Base-by-base conservation (phyloP, 495 filamentous ascomycete species). In the Trichoderma gamsii region DNA sequence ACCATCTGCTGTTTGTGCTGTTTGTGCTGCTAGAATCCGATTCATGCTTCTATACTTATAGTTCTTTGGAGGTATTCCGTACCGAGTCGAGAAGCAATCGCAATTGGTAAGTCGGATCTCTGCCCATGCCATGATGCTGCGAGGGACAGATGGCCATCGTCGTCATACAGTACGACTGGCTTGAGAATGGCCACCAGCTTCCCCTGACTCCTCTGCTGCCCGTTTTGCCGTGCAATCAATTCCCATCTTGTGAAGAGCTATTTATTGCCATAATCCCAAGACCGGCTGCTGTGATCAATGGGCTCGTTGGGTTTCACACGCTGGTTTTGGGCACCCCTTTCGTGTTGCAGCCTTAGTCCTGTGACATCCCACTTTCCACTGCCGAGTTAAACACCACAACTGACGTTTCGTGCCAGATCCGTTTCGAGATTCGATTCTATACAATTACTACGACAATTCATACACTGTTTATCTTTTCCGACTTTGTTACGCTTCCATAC, bases 291-390 rank as follows among this genome's bases (percentile, higher is more conserved):
- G 56, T 23, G 12, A 29, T 61, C 7, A 61, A 61, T 32, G 23
- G 23, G 56, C 56, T 29, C 3, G 8, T 61, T 61, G 56, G 8
- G 27, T 61, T 32, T 61, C 25, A 16, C 13, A 15, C 15, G 44
- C 44, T n/a, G 44, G 56, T 23, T 29, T 61, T 25, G 16, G 56
- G 56, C 44, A n/a, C n/a, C 27, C 56, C 49, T 25, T 61, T 32
- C 15, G 56, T 61, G 56, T 61, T 61, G 56, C 56, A 61, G 56
- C 56, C 27, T 61, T 18, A 18, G 56, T 61, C 56, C 56, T 61
- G 56, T 61, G 56, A 61, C 56, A 61, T 61, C 25, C 56, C 56
- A 32, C 56, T 21, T 61, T 25, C 29, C 8, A 3, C 25, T 18
- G 25, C 27, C n/a, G 56, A 16, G 25, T 29, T 16, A 61, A 61